Conservation (phyloP, 768 basidiomycete genomes). For the Dioszegia aurantiaca region DNA sequence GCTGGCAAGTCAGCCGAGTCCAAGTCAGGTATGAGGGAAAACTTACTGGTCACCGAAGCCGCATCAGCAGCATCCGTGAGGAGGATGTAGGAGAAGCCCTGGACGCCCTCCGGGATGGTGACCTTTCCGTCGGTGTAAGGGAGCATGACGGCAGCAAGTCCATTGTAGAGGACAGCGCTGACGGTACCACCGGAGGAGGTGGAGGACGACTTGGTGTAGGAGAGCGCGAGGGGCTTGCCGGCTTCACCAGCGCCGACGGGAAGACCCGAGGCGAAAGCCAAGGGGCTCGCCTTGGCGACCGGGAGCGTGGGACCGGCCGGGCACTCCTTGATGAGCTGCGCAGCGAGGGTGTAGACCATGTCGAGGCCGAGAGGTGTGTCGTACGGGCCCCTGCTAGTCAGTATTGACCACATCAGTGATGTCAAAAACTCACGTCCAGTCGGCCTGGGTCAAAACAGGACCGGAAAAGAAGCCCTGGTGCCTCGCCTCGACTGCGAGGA, state of each 20-base stretch:
- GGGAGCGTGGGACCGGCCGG: slow-evolving; percentile 60
- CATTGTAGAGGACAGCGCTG: slow-evolving; percentile 38
- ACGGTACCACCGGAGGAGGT: slow-evolving; percentile 26
- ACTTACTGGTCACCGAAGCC: slow-evolving; percentile 33
- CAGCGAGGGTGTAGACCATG: slow-evolving; percentile 58
- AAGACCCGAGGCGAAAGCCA: slow-evolving; percentile 38
- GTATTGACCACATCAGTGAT: neutral
- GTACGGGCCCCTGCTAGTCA: slow-evolving; percentile 51
- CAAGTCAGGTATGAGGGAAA: neutral
- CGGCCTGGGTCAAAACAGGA: slow-evolving; percentile 3
- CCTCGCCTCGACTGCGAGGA: slow-evolving; percentile 63
- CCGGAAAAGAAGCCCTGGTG: slow-evolving; percentile 58
- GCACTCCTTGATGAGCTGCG: slow-evolving; percentile 59
- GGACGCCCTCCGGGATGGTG: slow-evolving; percentile 31
- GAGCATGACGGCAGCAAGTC: slow-evolving; percentile 28
- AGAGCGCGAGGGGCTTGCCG: slow-evolving; percentile 57
- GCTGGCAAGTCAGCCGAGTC: slow-evolving; percentile 36
- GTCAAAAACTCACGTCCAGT: slow-evolving; percentile 14
- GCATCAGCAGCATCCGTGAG: slow-evolving; percentile 31
- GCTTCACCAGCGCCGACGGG: slow-evolving; percentile 28
- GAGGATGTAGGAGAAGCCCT: slow-evolving; percentile 38
- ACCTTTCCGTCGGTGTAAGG: slow-evolving; percentile 31
- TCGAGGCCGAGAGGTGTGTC: slow-evolving; percentile 57
- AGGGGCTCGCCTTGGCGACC: slow-evolving; percentile 58
- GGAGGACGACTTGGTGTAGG: slow-evolving; percentile 48